These are phyloP conservation scores for Cladosporium austrohemisphaericum DNA, from an alignment of 2,329 filamentous ascomycete genomes.

Conservation along the genomic window DNA sequence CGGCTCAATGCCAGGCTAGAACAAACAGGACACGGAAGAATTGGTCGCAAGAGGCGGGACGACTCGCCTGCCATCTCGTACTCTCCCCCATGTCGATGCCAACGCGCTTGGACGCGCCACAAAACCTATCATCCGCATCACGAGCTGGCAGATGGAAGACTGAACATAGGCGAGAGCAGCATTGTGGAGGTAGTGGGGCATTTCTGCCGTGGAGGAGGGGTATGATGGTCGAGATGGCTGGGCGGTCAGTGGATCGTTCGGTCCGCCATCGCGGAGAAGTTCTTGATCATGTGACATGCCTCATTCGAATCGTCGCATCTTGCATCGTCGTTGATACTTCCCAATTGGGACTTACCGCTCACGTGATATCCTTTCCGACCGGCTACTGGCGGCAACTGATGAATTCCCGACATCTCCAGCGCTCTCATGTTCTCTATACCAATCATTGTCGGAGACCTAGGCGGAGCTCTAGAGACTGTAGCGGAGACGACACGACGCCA, in stretches of 20 bases:
- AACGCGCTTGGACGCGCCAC: neutral
- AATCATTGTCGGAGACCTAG: constrained; percentile 3
- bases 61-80: constrained; percentile 8
- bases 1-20: constrained; percentile 9
- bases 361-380: neutral
- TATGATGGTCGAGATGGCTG: neutral
- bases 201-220: constrained; percentile 14
- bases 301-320: neutral
- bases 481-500: constrained; percentile 1
- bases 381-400: neutral
- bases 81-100: constrained; percentile 2
- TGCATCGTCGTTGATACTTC: neutral
- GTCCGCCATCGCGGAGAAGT: neutral
- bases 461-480: constrained; percentile 1
- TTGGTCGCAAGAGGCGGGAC: constrained; percentile 7
- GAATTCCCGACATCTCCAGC: neutral
- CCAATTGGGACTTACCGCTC: neutral
- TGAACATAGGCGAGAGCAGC: constrained; percentile 12
- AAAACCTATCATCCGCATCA: constrained; percentile 7
- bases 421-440: constrained; percentile 10
- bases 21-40: constrained; percentile 12
- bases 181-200: constrained; percentile 5
- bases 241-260: constrained; percentile 10
- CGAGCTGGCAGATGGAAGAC: neutral
- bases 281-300: neutral